Evolutionary conservation across 2,329 filamentous ascomycete species (phyloP).

Genomic region (Lachnellula hyalina): DNA sequence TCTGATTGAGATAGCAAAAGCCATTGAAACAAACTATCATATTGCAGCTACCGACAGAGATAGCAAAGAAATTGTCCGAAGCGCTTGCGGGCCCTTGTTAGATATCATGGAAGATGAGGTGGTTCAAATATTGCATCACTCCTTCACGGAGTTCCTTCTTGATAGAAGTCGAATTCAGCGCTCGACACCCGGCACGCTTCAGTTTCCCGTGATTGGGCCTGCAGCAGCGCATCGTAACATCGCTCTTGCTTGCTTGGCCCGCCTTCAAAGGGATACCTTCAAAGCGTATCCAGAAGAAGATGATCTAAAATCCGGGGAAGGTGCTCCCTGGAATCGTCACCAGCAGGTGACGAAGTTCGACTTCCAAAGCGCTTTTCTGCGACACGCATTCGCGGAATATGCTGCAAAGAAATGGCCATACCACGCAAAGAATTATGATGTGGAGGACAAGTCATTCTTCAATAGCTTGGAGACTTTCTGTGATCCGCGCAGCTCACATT

Average conservation of each 20-base stretch:
- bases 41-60: conserved; percentile 3
- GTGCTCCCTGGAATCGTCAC: not conserved
- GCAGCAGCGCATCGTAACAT: conserved; percentile 2
- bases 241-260: conserved; percentile 6
- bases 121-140: conserved; percentile 41
- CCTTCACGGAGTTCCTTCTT: conserved; percentile 41
- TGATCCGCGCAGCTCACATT: conserved; percentile 5
- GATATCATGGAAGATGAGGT: conserved; percentile 41
- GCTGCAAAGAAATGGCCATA: conserved; percentile 12
- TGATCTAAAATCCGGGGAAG: not conserved
- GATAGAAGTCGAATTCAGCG: conserved; percentile 16
- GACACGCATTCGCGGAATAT: conserved; percentile 18
- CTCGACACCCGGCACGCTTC: not conserved
- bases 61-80: conserved; percentile 18
- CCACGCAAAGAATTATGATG: conserved; percentile 14
- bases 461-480: conserved; percentile 10
- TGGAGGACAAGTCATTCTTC: conserved; percentile 11
- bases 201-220: conserved; percentile 11
- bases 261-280: conserved; percentile 3
- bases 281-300: not conserved
- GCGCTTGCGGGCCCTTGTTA: conserved; percentile 36
- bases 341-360: not conserved
- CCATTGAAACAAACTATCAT: conserved; percentile 1
- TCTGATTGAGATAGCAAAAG: conserved; percentile 14
- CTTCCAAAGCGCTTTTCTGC: conserved; percentile 13